phyloP scores from a whole-genome alignment of 1,139 yeast genomes.

The Pichia kudriavzevii region DNA sequence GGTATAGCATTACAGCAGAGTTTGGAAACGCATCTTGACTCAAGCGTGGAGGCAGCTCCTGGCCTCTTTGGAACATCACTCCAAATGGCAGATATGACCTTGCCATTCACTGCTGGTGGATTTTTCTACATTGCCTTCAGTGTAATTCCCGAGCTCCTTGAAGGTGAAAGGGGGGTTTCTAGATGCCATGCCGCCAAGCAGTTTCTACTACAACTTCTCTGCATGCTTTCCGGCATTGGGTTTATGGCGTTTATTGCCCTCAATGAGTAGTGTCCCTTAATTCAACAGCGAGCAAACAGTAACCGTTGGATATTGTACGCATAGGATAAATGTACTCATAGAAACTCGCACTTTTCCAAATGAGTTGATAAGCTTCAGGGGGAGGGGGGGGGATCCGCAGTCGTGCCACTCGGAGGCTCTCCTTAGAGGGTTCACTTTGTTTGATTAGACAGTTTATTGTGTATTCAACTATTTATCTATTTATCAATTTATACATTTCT shows the following conservation, averaged over 20 bases:
- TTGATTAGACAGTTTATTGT: too few relatives aligned
- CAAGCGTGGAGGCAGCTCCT: conserved; percentile 20
- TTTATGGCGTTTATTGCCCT: conserved; percentile 47
- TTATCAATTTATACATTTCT: too few relatives aligned
- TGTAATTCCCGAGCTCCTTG: conserved; percentile 55
- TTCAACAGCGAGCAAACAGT: too few relatives aligned
- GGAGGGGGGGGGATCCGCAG: too few relatives aligned
- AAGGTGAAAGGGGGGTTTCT: conserved; percentile 31
- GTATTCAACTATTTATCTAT: too few relatives aligned
- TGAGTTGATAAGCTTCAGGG: too few relatives aligned
- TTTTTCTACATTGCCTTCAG: conserved; percentile 62
- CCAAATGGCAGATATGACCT: conserved; percentile 41
- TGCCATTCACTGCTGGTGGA: conserved; percentile 69
- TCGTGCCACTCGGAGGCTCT: too few relatives aligned
- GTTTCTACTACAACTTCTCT: conserved; percentile 36
- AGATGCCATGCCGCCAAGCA: conserved; percentile 31
- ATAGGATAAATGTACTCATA: background rate
- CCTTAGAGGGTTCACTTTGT: too few relatives aligned
- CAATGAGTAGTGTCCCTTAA: conserved; percentile 36
- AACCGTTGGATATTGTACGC: conserved; percentile 15
- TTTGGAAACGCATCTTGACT: conserved; percentile 4
- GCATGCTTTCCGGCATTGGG: conserved; percentile 40
- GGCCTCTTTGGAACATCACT: conserved; percentile 47
- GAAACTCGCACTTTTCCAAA: too few relatives aligned
- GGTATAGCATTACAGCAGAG: conserved; percentile 43